Evolutionary conservation across 495 filamentous ascomycete genomes (phyloP), one percentile per base, ranked within the genome.

Genomic region (Tuber indicum): DNA sequence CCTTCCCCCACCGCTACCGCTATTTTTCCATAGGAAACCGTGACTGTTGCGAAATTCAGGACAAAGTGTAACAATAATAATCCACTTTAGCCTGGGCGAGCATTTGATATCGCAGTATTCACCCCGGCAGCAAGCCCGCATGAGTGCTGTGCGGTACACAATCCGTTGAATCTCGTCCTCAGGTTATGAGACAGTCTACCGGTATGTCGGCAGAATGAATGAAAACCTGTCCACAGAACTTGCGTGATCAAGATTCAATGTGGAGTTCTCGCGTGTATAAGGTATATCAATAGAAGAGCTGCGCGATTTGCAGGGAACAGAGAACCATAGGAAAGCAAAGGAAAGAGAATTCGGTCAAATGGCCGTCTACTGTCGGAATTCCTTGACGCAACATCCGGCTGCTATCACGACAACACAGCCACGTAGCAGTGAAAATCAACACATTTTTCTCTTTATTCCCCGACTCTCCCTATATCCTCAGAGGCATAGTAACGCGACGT

Each of bases 381-480:
- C 58, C 26, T 66, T 74, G 71, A 79, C 75, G 77, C 77, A 77
- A 79, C 26, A 66, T 69, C 74, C 47, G 21, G 12, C 62, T 66
- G 46, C 45, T 49, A 79, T 79, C 77, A 77, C 77, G 75, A 79
- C 77, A 78, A 58, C 52, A 39, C 73, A 42, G 72, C 41, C 26
- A 45, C 26, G 47, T 44, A 71, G 71, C 23, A 12, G 6, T 9
- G 41, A 66, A 21, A 71, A 72, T 16, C 9, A 36, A 32, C 71
- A 46, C 46, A 44, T 69, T 66, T 36, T 32, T 36, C 58, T 26
- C 58, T 66, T 66, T 32, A 36, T 36, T 17, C 26, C 9, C 58
- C 26, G 26, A 36, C 26, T 66, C 58, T 66, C 58, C 32, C 26
- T 66, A 66, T 19, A 36, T 36, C 58, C 58, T 7, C 52, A 58